Evolutionary conservation across 352 stramenopile genomes (phyloP), one percentile per base, ranked within the genome.

Genomic region (Globisporangium perplexum): DNA sequence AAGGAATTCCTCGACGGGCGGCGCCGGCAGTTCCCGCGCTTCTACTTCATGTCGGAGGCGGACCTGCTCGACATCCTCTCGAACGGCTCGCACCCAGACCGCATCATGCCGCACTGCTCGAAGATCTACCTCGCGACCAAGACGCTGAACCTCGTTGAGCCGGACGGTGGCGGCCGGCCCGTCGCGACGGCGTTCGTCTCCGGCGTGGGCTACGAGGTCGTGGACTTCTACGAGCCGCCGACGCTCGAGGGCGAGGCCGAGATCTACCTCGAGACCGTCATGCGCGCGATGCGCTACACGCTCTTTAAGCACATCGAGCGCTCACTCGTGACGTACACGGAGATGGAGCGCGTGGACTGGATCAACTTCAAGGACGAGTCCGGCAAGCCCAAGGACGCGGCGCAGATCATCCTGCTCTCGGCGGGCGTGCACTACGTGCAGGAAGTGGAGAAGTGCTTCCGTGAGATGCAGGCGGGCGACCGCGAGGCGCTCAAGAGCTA

Each of bases 121-220:
- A 98, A 98, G 71, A 95, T 98, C 30, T 98, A 98, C 60, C 66
- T 98, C 28, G 94, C 86, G 17, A 96, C 86, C 7, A 98, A 98
- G 66, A 97, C 89, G 1, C 67, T 98, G 28, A 85, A 77, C 3
- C 69, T 98, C 8, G 74, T 89, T 7, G 80, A 93, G 7, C 67
- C 63, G 22, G 65, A 60, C 3, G 62, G 57, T 5, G 75, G 73
- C 10, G 68, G 81, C 35, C 75, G 90, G 2, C 93, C 93, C 2
- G 77, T 90, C 20, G 91, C 95, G 14, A 96, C 81, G 4, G 75
- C 84, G 54, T 98, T 97, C 54, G 89, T 98, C 12, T 93, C 95
- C 31, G 90, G 88, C 48, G 96, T 98, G 4, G 94, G 95, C 12
- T 89, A 95, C 49, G 96, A 99, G 62, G 65, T 87, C 48, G 93